Evolutionary conservation across 1,284 basidiomycete species (phyloP), one percentile per base, ranked within the genome.

Genomic region (Takashimella tepidaria): DNA sequence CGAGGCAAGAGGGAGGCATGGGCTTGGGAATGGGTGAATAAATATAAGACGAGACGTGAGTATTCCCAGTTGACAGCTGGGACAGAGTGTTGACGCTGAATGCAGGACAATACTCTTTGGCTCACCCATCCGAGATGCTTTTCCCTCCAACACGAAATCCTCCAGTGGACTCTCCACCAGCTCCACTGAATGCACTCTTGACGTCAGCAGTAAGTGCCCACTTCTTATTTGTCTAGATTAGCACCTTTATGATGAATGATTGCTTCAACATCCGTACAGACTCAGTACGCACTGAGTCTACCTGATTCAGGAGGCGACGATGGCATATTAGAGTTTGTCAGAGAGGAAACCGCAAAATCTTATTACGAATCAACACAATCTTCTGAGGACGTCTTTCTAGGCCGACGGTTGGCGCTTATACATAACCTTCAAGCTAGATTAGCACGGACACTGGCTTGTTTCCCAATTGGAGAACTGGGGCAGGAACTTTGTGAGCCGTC

Each of bases 391-490:
- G 49, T 61, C 13, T 60, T 57, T 47, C 31, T 41, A 41, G 65
- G 68, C 2, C 26, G 37, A 1, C 58, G 41, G 6, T 26, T 68
- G n/a, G 61, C 44, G 2, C 42, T 62, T 0, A 47, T 64, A 2
- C 48, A 52, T 3, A 57, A 60, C 45, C 42, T 52, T 2, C 37
- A 48, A 26, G 60, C 60, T 6, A 61, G 53, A 27, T 26, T 60
- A 6, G 59, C 57, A 4, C 54, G 55, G 21, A 54, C 48, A 1
- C 3, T 63, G 16, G 24, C 69, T 2, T 57, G 60, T 12, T 70
- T 68, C 45, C 57, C 69, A 2, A 58, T 50, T 1, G 70, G 67
- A 2, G 53, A 60, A 27, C 46, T 70, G 11, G 68, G 64, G 3
- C 57, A 67, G 45, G 51, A 66, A 41, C 56, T 67, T 12, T 67